Conservation (phyloP, 2,329 filamentous ascomycete species). For the Fragosphaeria purpurea region DNA sequence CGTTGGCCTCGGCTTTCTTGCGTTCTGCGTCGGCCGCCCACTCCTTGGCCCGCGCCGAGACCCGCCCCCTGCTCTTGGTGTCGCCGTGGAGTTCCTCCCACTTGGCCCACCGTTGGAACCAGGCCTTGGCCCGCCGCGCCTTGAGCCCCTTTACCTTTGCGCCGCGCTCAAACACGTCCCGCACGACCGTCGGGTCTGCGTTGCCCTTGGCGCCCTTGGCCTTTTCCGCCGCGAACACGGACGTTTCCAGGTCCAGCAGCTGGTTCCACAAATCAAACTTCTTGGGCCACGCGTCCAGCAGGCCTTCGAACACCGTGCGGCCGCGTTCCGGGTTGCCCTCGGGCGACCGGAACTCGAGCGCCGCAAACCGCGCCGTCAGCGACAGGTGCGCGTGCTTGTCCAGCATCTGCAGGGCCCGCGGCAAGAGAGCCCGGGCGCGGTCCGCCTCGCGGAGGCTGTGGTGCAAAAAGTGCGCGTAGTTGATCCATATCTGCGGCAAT, state of each 20-base stretch:
- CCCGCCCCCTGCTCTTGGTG: slow-evolving; percentile 58
- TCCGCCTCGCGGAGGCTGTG: slow-evolving; percentile 59
- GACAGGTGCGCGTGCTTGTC: slow-evolving; percentile 56
- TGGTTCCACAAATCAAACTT: slow-evolving; percentile 90
- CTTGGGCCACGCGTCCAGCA: slow-evolving; percentile 78
- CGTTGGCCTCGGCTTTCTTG: slow-evolving; percentile 20
- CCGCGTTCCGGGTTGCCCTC: slow-evolving; percentile 82
- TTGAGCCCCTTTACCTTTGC: slow-evolving; percentile 61
- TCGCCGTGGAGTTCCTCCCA: slow-evolving; percentile 74
- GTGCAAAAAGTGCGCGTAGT: slow-evolving; percentile 91
- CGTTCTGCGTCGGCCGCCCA: slow-evolving; percentile 49
- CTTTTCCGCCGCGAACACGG: slow-evolving; percentile 37
- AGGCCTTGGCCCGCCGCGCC: slow-evolving; percentile 69
- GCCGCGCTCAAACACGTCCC: slow-evolving; percentile 76
- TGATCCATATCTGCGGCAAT: slow-evolving; percentile 74
- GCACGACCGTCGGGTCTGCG: slow-evolving; percentile 43
- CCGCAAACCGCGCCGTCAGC: slow-evolving; percentile 78
- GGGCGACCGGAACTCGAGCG: slow-evolving; percentile 78
- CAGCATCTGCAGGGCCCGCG: slow-evolving; percentile 77
- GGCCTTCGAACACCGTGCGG: slow-evolving; percentile 84
- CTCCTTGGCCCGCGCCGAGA: slow-evolving; percentile 59
- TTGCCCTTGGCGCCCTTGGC: slow-evolving; percentile 38
- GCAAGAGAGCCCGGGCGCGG: slow-evolving; percentile 67
- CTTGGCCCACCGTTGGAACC: slow-evolving; percentile 86
- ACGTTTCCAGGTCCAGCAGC: slow-evolving; percentile 74